Percentiles rank a stretch among this genome's conserved stretches.
These are phyloP conservation scores for Phialocephala subalpina DNA, from an alignment of 2,329 filamentous ascomycete genomes.

Conservation along the genomic window DNA sequence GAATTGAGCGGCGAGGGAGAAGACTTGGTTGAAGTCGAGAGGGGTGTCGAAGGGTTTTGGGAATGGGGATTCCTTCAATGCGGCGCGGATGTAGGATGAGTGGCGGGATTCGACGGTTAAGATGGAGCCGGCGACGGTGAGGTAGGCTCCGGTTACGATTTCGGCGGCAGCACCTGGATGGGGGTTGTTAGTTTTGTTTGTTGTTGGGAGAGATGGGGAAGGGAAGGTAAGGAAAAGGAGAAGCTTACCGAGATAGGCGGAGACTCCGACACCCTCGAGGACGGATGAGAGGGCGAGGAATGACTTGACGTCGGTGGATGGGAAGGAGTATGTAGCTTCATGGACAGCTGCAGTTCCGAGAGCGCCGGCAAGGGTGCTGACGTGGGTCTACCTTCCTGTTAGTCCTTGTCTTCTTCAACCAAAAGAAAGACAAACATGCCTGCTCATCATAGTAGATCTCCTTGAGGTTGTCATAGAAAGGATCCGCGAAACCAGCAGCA, in stretches of 20 bases:
- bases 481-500: conserved; percentile 56
- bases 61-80: conserved; percentile 58
- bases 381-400: conserved; percentile 63
- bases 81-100: conserved; percentile 65
- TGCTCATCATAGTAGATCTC: conserved; percentile 58
- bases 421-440: conserved; percentile 52
- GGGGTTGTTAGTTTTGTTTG: conserved; percentile 53
- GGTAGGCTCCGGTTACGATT: conserved; percentile 63
- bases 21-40: conserved; percentile 65
- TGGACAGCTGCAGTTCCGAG: conserved; percentile 60
- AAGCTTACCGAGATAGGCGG: conserved; percentile 62
- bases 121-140: conserved; percentile 68
- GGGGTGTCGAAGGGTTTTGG: conserved; percentile 68
- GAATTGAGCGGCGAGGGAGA: conserved; percentile 70
- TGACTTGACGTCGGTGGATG: conserved; percentile 52
- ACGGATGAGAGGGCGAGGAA: conserved; percentile 62
- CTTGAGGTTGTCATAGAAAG: conserved; percentile 65
- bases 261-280: conserved; percentile 65
- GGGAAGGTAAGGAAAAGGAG: background rate
- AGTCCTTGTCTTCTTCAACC: conserved; percentile 53
- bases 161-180: conserved; percentile 63
- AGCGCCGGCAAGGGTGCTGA: conserved; percentile 58
- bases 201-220: background rate
- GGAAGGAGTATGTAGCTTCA: conserved; percentile 65
- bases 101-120: conserved; percentile 72